Conservation (phyloP, 352 stramenopile species). For the Globisporangium carolinianum region DNA sequence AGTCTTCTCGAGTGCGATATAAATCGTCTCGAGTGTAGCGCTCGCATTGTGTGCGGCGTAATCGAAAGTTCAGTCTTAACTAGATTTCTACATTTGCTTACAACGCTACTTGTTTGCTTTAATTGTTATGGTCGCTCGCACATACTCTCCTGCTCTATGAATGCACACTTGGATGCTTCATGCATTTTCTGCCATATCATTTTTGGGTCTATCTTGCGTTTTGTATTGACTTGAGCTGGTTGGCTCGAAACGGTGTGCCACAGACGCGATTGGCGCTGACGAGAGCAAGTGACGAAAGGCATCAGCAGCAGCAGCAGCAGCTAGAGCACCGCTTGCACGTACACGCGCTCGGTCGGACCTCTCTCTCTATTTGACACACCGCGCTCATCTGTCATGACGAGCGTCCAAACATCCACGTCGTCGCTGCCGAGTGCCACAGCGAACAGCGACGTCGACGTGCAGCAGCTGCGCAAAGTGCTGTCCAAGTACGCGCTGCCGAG, state of each 20-base stretch:
- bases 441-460: conserved; percentile 23
- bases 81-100: no score
- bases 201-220: no score
- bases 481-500: conserved; percentile 89
- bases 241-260: conserved; percentile 11
- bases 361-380: conserved; percentile 2
- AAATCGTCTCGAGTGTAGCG: no score
- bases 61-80: no score
- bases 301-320: neutral
- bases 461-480: conserved; percentile 64
- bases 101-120: no score
- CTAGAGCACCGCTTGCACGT: neutral
- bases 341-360: neutral
- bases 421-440: conserved; percentile 6
- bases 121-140: no score
- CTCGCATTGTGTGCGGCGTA: no score
- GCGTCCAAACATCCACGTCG: conserved; percentile 1
- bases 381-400: conserved; percentile 4
- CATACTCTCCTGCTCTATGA: no score
- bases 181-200: no score
- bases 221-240: neutral
- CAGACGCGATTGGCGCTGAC: neutral
- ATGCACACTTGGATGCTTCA: no score
- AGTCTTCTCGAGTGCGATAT: no score
- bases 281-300: neutral